Conservation (phyloP, 179 eudicot species). For the Spinacia oleracea region DNA sequence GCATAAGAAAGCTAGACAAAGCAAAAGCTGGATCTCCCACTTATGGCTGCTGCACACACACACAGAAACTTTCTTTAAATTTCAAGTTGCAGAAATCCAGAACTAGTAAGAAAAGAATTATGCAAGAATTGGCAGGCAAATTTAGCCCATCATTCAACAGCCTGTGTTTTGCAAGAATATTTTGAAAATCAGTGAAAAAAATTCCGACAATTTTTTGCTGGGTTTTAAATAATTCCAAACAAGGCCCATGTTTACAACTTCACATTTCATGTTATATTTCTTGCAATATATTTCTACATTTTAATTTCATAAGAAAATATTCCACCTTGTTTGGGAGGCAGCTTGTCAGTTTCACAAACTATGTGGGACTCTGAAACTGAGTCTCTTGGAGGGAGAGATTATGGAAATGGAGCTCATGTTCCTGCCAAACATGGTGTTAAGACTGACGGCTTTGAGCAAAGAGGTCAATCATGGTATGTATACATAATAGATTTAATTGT, state of each 20-base stretch:
- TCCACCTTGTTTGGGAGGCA: background rate
- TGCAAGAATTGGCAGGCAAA: background rate
- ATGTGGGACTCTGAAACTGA: slow-evolving; percentile 98
- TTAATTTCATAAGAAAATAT: slow-evolving; percentile 9
- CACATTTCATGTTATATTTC: slow-evolving; percentile 20
- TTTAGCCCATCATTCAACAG: slow-evolving; percentile 32
- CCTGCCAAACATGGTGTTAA: slow-evolving; percentile 64
- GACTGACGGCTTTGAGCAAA: slow-evolving; percentile 88
- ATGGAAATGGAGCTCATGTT: slow-evolving; percentile 58
- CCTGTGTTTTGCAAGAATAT: slow-evolving; percentile 20
- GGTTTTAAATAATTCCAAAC: slow-evolving; percentile 34
- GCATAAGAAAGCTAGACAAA: slow-evolving; percentile 25
- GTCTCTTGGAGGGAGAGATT: slow-evolving; percentile 61
- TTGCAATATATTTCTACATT: slow-evolving; percentile 10
- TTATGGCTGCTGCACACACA: slow-evolving; percentile 25
- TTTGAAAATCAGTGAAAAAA: slow-evolving; percentile 1
- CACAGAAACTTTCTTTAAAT: background rate
- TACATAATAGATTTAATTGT: background rate
- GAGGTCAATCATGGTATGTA: slow-evolving; percentile 91
- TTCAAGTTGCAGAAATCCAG: no score
- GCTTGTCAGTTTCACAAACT: slow-evolving; percentile 29
- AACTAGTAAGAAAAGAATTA: background rate
- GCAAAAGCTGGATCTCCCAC: slow-evolving; percentile 32
- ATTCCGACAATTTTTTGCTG: background rate
- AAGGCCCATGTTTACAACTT: slow-evolving; percentile 37